Base-by-base conservation (phyloP, 2,329 filamentous ascomycete species). In the Trichoderma hamatum region DNA sequence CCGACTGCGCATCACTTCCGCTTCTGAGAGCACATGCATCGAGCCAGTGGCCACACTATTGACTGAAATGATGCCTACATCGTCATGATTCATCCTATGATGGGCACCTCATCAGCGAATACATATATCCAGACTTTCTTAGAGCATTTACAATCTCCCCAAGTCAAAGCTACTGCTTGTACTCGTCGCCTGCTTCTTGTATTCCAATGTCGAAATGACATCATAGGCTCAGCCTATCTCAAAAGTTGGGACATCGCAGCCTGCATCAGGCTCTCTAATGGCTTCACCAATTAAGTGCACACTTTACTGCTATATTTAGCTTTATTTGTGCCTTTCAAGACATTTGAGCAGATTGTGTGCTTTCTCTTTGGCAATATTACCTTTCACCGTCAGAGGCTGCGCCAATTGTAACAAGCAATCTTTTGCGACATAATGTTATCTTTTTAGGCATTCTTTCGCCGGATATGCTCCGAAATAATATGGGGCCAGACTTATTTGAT, bases 211-310 rank as follows among this genome's bases (percentile, higher is more conserved):
- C 24, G n/a, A 32, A 39, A 79, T 80, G 78, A 80, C 78, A 80
- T 80, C 78, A 80, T 76, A 69, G 68, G 16, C 72, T 72, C 76
- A 76, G 76, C 74, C 74, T 76, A 70, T 73, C 72, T 72, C n/a
- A 36, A 70, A 49, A n/a, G 46, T 30, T 51, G 10, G 13, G 36
- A 21, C 13, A 14, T 34, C 21, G 30, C 32, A 21, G 14, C 28
- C 30, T 21, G 16, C 32, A 34, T 32, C 2, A 43, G 11, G 30
- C 61, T 19, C 1, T 52, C 28, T 54, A 16, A 14, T 28, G 28
- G 9, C 21, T 28, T 43, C 39, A n/a, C 39, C 3, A 3, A 3
- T n/a, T 55, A 64, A n/a, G 49, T 28, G 49, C 39, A 28, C 16
- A 30, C 30, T 43, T 56, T 52, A 10, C 13, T 39, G 10, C 5